phyloP scores from a whole-genome alignment of 805 yeast genomes.

The Metschnikowia peoriensis region DNA sequence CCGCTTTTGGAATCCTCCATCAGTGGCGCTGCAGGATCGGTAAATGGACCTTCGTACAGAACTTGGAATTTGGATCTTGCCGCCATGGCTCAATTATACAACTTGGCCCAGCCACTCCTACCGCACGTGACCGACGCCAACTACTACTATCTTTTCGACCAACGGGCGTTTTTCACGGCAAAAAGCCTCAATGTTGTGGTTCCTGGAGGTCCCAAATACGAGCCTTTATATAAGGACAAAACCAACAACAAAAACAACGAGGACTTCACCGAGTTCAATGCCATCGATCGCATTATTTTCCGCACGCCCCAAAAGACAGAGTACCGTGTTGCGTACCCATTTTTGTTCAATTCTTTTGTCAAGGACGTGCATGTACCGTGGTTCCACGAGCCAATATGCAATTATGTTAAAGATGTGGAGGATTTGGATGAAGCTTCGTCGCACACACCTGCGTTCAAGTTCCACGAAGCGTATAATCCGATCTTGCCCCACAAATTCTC shows the following conservation, averaged over 20 bases:
- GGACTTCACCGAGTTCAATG: slow-evolving; percentile 87
- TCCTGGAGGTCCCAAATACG: slow-evolving; percentile 97
- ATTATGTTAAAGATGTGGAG: slow-evolving; percentile 45
- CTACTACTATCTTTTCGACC: slow-evolving; percentile 70
- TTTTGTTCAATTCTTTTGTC: slow-evolving; percentile 75
- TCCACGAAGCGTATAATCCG: slow-evolving; percentile 55
- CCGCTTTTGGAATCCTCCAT: slow-evolving; percentile 55
- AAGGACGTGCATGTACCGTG: slow-evolving; percentile 58
- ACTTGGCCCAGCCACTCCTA: slow-evolving; percentile 69
- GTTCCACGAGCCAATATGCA: slow-evolving; percentile 64
- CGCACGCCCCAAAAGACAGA: slow-evolving; percentile 78
- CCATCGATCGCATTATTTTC: slow-evolving; percentile 82
- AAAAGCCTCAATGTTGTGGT: slow-evolving; percentile 83
- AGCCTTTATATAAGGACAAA: slow-evolving; percentile 68
- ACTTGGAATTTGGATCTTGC: slow-evolving; percentile 64
- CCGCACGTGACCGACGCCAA: slow-evolving; percentile 59
- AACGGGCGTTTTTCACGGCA: slow-evolving; percentile 80
- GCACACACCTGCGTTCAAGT: slow-evolving; percentile 49
- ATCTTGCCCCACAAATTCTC: slow-evolving; percentile 32
- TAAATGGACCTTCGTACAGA: slow-evolving; percentile 77
- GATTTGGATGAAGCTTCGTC: slow-evolving; percentile 10
- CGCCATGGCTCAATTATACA: slow-evolving; percentile 62
- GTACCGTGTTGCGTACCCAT: slow-evolving; percentile 83
- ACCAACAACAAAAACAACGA: slow-evolving; percentile 59
- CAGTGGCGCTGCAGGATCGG: slow-evolving; percentile 27